Evolutionary conservation across 83 land plant species (phyloP), one percentile per base, ranked within the genome.

Genomic region (Diphasiastrum complanatum): DNA sequence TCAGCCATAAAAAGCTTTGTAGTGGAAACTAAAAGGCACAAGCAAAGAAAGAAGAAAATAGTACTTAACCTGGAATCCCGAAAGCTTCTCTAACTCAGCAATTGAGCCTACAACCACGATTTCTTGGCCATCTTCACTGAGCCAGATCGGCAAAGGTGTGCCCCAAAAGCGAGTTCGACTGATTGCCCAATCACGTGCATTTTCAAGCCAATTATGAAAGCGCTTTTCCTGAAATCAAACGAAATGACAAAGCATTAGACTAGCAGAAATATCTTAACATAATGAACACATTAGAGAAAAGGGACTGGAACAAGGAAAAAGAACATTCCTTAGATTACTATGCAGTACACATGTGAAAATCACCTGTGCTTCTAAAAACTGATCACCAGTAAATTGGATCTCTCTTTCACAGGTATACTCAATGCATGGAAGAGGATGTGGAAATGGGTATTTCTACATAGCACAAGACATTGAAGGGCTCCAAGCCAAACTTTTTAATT

Each of bases 81-180:
- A 95, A 49, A 84, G 83, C 25, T 77, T 75, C 72, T 95, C 97
- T 29, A 95, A 81, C 65, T 84, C 82, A 19, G 79, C 68, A 45
- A 86, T 81, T 18, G 97, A 95, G 46, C 87, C 97, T 47, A 95
- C 75, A 8, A 90, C 95, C 22, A 79, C 62, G 43, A 58, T 79
- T 55, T 95, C 97, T 62, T 77, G 76, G 2, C 97, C 95, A 81
- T 95, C 99, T 26, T 79, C 85, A 53, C 99, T 95, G 3, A 77
- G 66, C 97, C 97, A 95, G 32, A 95, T 43, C 25, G 99, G 99
- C 33, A 95, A 69, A 43, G 99, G 99, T 45, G 99, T 95, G 2
- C 99, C 99, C 99, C 97, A 95, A 65, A 90, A 95, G 28, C 97
- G 81, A 68, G 83, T 95, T 64, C 99, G 78, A 73, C 97, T 90